Base-by-base conservation (phyloP, 2,329 filamentous ascomycete species). In the Pseudogymnoascus destructans region DNA sequence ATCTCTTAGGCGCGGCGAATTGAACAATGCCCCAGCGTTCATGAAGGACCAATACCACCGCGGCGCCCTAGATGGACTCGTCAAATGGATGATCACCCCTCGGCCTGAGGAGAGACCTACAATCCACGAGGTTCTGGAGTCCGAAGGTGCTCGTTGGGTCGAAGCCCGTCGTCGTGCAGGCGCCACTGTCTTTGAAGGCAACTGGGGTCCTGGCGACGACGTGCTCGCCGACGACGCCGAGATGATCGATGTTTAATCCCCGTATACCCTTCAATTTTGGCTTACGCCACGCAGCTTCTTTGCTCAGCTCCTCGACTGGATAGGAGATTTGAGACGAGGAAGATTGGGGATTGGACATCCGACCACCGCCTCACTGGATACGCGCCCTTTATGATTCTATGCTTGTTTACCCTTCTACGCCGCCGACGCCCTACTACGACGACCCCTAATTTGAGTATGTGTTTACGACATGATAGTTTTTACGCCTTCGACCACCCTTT, bases 111-210 rank as follows among this genome's bases (percentile, higher is more conserved):
- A 84, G 55, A 86, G 93, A 57, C 93, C 92, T 3, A 80, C 79
- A 1, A 80, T 89, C 21, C 78, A 86, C 57, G 80, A 95, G 62
- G 73, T 98, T 9, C 79, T 95, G 52, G 73, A 79, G 49, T 79
- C 84, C 1, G 82, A 84, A 55, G 89, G 89, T 21, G 79, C 95
- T 57, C 79, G 79, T 61, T 98, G 93, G 87, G 86, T 95, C 30
- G 80, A 84, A 58, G 74, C 77, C 56, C 84, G 90, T 62, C 84
- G 90, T 58, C 84, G 86, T 58, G 88, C 90, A 9, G 88, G 90
- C 46, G 93, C 93, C n/a, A 96, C 90, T 0, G 84, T 98, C 57
- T 98, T 87, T 66, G 93, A 98, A 73, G 93, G 93, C 62, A 93
- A 89, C 69, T 98, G 91, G 87, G 93, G 93, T 3, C 92, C 92